Evolutionary conservation across 2,329 filamentous ascomycete species (phyloP), one percentile per base, ranked within the genome.

Genomic region (Trichoderma sp.): DNA sequence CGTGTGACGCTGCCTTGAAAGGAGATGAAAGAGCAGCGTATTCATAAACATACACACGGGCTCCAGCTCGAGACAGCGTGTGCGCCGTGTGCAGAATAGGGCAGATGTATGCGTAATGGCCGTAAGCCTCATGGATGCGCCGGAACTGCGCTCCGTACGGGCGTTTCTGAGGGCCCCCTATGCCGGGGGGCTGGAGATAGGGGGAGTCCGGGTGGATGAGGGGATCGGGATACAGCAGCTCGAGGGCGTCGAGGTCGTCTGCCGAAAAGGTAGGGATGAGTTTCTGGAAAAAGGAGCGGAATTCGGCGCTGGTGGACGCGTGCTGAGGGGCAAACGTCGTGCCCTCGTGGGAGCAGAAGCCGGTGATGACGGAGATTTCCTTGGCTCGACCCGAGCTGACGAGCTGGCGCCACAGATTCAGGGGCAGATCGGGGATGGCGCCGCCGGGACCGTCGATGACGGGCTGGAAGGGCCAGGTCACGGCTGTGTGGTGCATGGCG

Each of bases 261-360:
- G 76, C 69, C 3, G 80, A 80, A 15, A 92, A 78, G 2, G 81
- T 79, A 0, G 90, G 90, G 13, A 92, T 83, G 10, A 93, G 83
- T 0, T 77, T 80, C 0, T 78, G 75, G 80, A 91, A 92, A 76
- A 92, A 91, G 3, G 75, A 68, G 3, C 80, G 81, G 74, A 92
- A 90, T 12, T 88, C 82, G 0, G 75, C 77, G 12, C 83, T 78
- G 2, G 79, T 80, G 15, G 81, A 78, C 64, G 84, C 80, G 7
- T 75, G 72, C 15, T 79, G 76, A 0, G 88, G 84, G 1, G 92
- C 85, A 73, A 92, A 92, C 42, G 82, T 76, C 0, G 87, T 84
- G 17, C 90, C 90, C 76, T 93, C 90, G 73, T 92, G 88, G 45
- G 87, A 86, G 76, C 89, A 89, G 80, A 89, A 92, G 8, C 90